These are phyloP conservation scores for Mycena sp. DNA, from an alignment of 1,284 basidiomycete genomes.

Conservation along the genomic window DNA sequence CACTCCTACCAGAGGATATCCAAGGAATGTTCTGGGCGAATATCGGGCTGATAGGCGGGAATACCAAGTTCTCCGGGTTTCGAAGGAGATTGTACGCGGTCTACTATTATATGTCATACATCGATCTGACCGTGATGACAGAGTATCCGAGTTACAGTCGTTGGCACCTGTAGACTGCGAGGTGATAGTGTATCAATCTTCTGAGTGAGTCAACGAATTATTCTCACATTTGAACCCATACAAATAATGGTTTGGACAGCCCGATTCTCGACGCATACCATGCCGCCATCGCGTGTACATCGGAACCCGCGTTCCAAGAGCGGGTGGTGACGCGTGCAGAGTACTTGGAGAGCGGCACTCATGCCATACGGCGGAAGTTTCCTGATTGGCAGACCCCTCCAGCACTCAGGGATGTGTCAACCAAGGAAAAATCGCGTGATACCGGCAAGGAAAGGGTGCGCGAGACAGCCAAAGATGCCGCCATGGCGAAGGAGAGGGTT, in stretches of 20 bases:
- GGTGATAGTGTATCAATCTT: constrained; percentile 74
- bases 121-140: constrained; percentile 39
- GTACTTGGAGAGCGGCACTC: constrained; percentile 84
- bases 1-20: constrained; percentile 76
- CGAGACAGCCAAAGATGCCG: background rate
- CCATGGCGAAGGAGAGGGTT: background rate
- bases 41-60: constrained; percentile 90
- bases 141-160: constrained; percentile 75
- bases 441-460: background rate
- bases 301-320: constrained; percentile 55
- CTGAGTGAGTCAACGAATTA: constrained; percentile 65
- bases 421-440: background rate
- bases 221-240: constrained; percentile 7
- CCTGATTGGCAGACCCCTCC: constrained; percentile 47
- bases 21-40: constrained; percentile 95
- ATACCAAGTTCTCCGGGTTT: constrained; percentile 80
- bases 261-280: constrained; percentile 80
- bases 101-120: constrained; percentile 21
- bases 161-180: constrained; percentile 83
- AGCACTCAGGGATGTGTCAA: background rate
- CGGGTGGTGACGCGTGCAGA: constrained; percentile 76
- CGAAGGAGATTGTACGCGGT: constrained; percentile 73
- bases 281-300: constrained; percentile 70
- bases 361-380: constrained; percentile 77
- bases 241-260: constrained; percentile 47